Conservation (phyloP, 73 alveolate genomes). For the Durusdinium trenchii region DNA sequence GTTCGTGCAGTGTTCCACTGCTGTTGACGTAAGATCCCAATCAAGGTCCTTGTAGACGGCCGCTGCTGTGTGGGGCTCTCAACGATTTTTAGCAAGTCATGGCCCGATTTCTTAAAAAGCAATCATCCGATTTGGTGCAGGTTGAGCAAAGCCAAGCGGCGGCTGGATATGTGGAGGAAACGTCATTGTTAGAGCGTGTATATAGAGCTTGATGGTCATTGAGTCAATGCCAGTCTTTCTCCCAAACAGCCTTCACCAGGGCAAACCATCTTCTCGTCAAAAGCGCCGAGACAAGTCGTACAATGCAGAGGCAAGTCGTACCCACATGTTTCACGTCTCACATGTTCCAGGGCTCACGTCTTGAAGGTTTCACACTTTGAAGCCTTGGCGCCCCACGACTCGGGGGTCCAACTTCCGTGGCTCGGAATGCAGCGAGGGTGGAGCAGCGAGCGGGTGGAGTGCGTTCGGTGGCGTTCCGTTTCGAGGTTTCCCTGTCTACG, state of each 20-base stretch:
- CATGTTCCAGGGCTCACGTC: no score
- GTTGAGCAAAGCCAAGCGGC: constrained; percentile 14
- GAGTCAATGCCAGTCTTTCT: neutral
- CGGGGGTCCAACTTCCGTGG: constrained; percentile 58
- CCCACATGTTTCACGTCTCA: neutral
- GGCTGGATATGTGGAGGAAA: neutral
- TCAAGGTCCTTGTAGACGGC: neutral
- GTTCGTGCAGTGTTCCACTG: neutral
- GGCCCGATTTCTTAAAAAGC: neutral
- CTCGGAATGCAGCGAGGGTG: neutral
- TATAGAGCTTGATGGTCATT: neutral
- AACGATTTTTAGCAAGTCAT: neutral
- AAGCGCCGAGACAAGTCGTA: constrained; percentile 22
- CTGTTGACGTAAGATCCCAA: neutral
- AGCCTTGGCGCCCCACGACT: constrained; percentile 80
- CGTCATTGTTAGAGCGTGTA: neutral
- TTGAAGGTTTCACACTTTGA: constrained; percentile 70
- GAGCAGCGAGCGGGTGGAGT: neutral
- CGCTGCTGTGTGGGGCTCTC: constrained; percentile 17
- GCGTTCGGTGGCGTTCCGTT: neutral
- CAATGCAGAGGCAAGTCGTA: constrained; percentile 1
- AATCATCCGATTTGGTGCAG: neutral
- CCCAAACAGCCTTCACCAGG: neutral
- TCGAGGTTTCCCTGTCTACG: constrained; percentile 66
- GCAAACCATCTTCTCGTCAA: neutral